Conservation (phyloP, 1,139 yeast genomes). For the Eremothecium gossypii region DNA sequence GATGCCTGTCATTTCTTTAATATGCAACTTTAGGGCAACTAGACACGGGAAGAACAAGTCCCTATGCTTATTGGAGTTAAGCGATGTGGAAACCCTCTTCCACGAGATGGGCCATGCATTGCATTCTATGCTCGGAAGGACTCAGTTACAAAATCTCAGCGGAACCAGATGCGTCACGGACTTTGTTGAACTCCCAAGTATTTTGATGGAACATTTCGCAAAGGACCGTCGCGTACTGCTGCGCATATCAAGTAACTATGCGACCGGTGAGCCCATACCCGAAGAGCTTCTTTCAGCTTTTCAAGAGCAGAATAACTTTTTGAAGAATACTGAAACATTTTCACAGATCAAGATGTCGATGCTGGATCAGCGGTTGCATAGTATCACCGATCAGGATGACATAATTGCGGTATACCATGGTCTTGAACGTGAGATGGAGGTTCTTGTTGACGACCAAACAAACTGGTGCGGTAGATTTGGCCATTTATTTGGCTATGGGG, state of each 20-base stretch:
- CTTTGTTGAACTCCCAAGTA: slow-evolving; percentile 93
- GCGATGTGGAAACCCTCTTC: slow-evolving; percentile 85
- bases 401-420: slow-evolving; percentile 54
- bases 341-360: slow-evolving; percentile 87
- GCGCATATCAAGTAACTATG: slow-evolving; percentile 65
- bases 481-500: slow-evolving; percentile 88
- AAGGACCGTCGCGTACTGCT: slow-evolving; percentile 68
- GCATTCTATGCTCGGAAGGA: slow-evolving; percentile 93
- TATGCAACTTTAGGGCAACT: slow-evolving; percentile 67
- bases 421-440: slow-evolving; percentile 46
- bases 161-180: slow-evolving; percentile 96
- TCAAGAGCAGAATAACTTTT: slow-evolving; percentile 43
- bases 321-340: slow-evolving; percentile 67
- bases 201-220: slow-evolving; percentile 88
- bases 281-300: slow-evolving; percentile 40
- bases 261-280: slow-evolving; percentile 57
- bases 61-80: slow-evolving; percentile 48
- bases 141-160: slow-evolving; percentile 79
- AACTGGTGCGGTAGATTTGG: slow-evolving; percentile 95
- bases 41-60: slow-evolving; percentile 12
- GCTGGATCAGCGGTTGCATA: slow-evolving; percentile 74
- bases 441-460: slow-evolving; percentile 55
- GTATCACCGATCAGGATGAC: slow-evolving; percentile 31
- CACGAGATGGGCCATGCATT: slow-evolving; percentile 99
- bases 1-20: slow-evolving; percentile 79